Conservation (phyloP, 495 filamentous ascomycete species). For the Aspergillus sclerotiicarbonarius region DNA sequence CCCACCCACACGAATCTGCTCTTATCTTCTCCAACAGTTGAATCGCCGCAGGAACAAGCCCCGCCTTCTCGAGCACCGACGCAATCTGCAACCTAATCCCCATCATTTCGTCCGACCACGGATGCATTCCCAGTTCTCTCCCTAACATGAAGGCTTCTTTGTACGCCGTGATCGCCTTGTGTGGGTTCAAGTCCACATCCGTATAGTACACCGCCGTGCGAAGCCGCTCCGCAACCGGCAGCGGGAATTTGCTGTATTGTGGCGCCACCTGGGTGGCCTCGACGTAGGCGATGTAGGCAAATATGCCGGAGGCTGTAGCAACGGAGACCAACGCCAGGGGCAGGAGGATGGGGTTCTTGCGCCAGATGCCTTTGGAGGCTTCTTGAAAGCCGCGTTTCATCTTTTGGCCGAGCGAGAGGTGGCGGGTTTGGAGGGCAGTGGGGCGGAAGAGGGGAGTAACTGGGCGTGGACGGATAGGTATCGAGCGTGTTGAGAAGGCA, state of each 20-base stretch:
- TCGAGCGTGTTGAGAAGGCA: slow-evolving; percentile 5
- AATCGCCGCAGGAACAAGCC: slow-evolving; percentile 5
- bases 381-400: slow-evolving; percentile 34
- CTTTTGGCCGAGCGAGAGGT: slow-evolving; percentile 26
- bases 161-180: slow-evolving; percentile 77
- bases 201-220: slow-evolving; percentile 86
- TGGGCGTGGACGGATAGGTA: not conserved
- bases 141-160: slow-evolving; percentile 69
- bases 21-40: not conserved
- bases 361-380: slow-evolving; percentile 45
- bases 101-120: slow-evolving; percentile 83
- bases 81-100: slow-evolving; percentile 64
- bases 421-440: slow-evolving; percentile 5
- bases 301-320: slow-evolving; percentile 33
- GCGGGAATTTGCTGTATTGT: slow-evolving; percentile 75
- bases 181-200: slow-evolving; percentile 67
- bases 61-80: slow-evolving; percentile 48
- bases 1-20: not conserved
- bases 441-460: slow-evolving; percentile 14
- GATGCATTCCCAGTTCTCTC: slow-evolving; percentile 71
- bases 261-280: slow-evolving; percentile 63
- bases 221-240: slow-evolving; percentile 72
- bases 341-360: slow-evolving; percentile 46
- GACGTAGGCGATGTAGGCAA: slow-evolving; percentile 52
- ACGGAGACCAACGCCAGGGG: slow-evolving; percentile 50